Evolutionary conservation across 371 early-diverging fungal species (phyloP).

Genomic region (Conidiobolus incongruus): DNA sequence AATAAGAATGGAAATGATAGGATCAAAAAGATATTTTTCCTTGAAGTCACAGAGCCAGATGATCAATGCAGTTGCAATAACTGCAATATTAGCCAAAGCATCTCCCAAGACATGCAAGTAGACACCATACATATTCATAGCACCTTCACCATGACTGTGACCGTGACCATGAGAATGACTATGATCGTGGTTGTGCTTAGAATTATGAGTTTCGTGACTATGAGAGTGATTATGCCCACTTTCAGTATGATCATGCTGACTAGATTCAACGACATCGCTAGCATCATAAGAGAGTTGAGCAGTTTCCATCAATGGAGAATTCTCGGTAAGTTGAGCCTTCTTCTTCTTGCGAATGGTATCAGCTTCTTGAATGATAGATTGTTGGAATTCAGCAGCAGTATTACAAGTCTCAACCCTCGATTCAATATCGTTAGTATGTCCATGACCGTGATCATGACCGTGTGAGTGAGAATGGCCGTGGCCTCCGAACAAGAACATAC

Average conservation of each 20-base stretch:
- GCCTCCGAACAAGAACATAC: slow-evolving; percentile 57
- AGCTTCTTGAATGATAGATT: slow-evolving; percentile 4
- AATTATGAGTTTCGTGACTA: slow-evolving; percentile 5
- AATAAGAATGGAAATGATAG: slow-evolving; percentile 18
- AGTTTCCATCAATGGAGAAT: background rate
- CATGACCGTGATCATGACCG: slow-evolving; percentile 12
- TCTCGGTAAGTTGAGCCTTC: background rate
- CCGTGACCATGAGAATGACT: slow-evolving; percentile 13
- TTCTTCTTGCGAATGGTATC: slow-evolving; percentile 6
- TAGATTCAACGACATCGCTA: background rate
- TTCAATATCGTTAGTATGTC: slow-evolving; percentile 6
- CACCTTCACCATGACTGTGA: slow-evolving; percentile 18
- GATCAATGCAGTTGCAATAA: slow-evolving; percentile 61
- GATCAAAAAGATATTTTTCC: slow-evolving; percentile 64
- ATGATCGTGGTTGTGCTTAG: slow-evolving; percentile 13
- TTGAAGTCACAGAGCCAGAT: slow-evolving; percentile 40
- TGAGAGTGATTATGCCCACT: too few species aligned
- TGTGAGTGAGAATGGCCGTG: slow-evolving; percentile 12
- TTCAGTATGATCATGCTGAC: too few species aligned
- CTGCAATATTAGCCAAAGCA: slow-evolving; percentile 79
- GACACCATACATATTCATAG: slow-evolving; percentile 78
- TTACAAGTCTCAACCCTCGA: background rate
- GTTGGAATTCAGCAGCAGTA: background rate
- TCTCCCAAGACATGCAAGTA: slow-evolving; percentile 92
- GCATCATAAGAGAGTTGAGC: background rate